A percentile compares a stretch with the other conserved stretches of the same genome.
These are phyloP conservation scores for Amyloporia xantha DNA, from an alignment of 768 basidiomycete genomes.

Conservation along the genomic window DNA sequence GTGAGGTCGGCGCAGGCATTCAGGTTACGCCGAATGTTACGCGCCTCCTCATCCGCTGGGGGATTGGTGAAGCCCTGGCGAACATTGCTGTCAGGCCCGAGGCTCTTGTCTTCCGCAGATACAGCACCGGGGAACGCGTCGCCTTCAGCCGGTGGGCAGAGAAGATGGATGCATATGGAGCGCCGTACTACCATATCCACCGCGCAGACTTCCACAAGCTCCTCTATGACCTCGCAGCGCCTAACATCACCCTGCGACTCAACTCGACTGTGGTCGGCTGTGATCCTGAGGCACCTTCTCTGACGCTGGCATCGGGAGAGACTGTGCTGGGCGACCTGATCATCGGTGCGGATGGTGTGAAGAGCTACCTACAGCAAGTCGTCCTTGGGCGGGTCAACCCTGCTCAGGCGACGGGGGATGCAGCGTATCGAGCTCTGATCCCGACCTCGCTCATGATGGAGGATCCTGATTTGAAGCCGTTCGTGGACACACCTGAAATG, in stretches of 20 bases:
- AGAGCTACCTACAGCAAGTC: constrained; percentile 42
- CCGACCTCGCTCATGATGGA: constrained; percentile 36
- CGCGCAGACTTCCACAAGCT: constrained; percentile 38
- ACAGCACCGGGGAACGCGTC: constrained; percentile 30
- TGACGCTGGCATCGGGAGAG: constrained; percentile 31
- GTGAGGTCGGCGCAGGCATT: constrained; percentile 38
- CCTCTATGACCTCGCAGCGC: constrained; percentile 29
- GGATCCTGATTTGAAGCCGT: constrained; percentile 43
- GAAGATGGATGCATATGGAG: constrained; percentile 27
- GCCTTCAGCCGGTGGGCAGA: constrained; percentile 32
- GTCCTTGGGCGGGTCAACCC: constrained; percentile 41
- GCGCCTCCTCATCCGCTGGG: constrained; percentile 33
- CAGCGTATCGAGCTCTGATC: constrained; percentile 53
- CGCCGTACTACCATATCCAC: constrained; percentile 38
- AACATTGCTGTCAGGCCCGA: constrained; percentile 30
- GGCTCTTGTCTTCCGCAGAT: constrained; percentile 32
- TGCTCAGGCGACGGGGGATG: constrained; percentile 49
- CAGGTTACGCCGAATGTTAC: constrained; percentile 36
- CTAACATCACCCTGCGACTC: constrained; percentile 28
- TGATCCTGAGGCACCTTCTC: constrained; percentile 26
- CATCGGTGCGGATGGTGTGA: constrained; percentile 37
- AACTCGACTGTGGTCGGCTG: constrained; percentile 25
- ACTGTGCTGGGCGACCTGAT: constrained; percentile 31
- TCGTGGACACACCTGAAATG: constrained; percentile 48
- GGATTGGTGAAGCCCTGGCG: constrained; percentile 26